Evolutionary conservation across 2,329 filamentous ascomycete genomes (phyloP).

Genomic region (Colletotrichum truncatum): DNA sequence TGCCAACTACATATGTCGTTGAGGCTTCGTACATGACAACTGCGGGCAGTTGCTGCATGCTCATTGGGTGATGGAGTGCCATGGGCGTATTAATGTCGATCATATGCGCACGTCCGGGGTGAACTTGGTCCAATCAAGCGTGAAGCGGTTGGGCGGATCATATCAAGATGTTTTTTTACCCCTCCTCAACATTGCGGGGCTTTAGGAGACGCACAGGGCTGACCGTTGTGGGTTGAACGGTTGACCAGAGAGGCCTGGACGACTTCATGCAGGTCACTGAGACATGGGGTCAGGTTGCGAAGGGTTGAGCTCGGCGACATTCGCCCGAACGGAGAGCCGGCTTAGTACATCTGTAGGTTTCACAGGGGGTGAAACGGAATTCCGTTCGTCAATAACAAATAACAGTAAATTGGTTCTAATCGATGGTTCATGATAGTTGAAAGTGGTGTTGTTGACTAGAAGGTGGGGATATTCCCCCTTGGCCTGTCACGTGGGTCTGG

Average conservation of each 20-base stretch:
- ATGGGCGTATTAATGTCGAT: neutral
- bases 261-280: neutral
- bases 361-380: no score
- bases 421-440: no score
- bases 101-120: neutral
- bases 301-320: neutral
- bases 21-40: neutral
- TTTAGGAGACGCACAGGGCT: neutral
- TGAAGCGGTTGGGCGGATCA: neutral
- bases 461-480: no score
- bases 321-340: no score
- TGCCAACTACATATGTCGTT: neutral
- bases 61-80: neutral
- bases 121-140: neutral
- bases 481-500: no score
- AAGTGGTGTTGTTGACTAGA: no score
- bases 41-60: neutral
- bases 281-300: neutral
- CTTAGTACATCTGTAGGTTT: no score
- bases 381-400: no score
- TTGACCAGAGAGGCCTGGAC: neutral
- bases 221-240: neutral
- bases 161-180: neutral
- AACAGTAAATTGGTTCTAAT: no score
- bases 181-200: conserved; percentile 5